A percentile compares a stretch with the other conserved stretches of the same genome.
These are phyloP conservation scores for Fusarium sp. DNA, from an alignment of 2,329 filamentous ascomycete genomes.

Conservation along the genomic window DNA sequence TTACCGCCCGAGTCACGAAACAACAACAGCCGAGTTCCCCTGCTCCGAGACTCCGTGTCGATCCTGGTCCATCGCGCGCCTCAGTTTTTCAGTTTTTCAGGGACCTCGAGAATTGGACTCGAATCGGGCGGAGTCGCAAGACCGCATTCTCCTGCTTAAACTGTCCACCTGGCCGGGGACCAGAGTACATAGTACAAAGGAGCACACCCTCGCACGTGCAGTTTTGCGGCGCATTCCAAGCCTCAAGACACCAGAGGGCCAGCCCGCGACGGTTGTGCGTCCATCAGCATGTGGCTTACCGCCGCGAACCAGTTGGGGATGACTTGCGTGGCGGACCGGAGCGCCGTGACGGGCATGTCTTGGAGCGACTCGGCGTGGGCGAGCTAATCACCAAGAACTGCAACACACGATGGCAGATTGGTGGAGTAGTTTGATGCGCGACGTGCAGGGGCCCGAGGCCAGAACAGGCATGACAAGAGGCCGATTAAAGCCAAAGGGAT, in stretches of 20 bases:
- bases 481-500: slow-evolving; percentile 17
- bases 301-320: slow-evolving; percentile 32
- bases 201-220: slow-evolving; percentile 44
- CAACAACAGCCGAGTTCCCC: slow-evolving; percentile 24
- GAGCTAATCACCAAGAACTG: slow-evolving; percentile 29
- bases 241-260: slow-evolving; percentile 36
- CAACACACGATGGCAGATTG: slow-evolving; percentile 30
- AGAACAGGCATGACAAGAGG: slow-evolving; percentile 27
- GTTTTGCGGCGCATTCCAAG: slow-evolving; percentile 40
- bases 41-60: slow-evolving; percentile 20
- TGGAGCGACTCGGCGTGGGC: slow-evolving; percentile 22
- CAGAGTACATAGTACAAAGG: slow-evolving; percentile 16
- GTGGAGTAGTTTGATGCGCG: slow-evolving; percentile 35
- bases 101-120: slow-evolving; percentile 5
- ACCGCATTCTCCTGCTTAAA: slow-evolving; percentile 29
- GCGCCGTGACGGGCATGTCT: slow-evolving; percentile 15
- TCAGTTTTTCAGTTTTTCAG: slow-evolving; percentile 5
- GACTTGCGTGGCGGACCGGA: slow-evolving; percentile 31
- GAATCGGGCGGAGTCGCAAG: slow-evolving; percentile 24
- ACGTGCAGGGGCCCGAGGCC: slow-evolving; percentile 32
- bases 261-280: slow-evolving; percentile 30
- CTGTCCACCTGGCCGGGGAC: slow-evolving; percentile 18
- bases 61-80: slow-evolving; percentile 19
- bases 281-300: slow-evolving; percentile 42
- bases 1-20: slow-evolving; percentile 36